Evolutionary conservation across 2,329 filamentous ascomycete genomes (phyloP).

Genomic region (Diplocarpon rosae): DNA sequence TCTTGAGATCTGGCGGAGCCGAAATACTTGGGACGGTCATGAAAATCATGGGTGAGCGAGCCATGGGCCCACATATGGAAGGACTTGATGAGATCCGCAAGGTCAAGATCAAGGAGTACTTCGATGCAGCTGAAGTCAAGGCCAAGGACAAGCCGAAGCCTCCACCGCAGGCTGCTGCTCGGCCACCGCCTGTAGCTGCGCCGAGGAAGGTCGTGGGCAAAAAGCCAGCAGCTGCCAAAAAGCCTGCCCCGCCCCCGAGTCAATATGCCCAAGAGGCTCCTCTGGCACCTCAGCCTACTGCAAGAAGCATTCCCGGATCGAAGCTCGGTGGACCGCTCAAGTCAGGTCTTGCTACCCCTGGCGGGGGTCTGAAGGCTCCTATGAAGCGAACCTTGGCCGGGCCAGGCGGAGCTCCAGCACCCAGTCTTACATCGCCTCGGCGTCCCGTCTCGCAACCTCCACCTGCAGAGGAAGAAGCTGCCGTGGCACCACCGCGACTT

Average conservation of each 20-base stretch:
- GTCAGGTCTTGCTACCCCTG: conserved; percentile 33
- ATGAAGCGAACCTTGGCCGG: conserved; percentile 42
- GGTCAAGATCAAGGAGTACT: conserved; percentile 89
- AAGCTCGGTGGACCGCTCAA: conserved; percentile 47
- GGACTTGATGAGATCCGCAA: conserved; percentile 93
- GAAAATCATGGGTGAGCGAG: conserved; percentile 96
- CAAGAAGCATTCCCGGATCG: conserved; percentile 36
- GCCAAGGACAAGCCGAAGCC: conserved; percentile 89
- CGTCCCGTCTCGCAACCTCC: conserved; percentile 34
- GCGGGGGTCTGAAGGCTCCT: conserved; percentile 44
- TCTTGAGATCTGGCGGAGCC: conserved; percentile 75
- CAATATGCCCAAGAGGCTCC: conserved; percentile 40
- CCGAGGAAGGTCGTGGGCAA: conserved; percentile 34
- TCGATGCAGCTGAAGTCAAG: conserved; percentile 70
- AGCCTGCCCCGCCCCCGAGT: conserved; percentile 34
- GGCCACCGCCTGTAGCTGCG: conserved; percentile 32
- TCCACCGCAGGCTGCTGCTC: conserved; percentile 48
- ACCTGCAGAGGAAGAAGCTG: conserved; percentile 34
- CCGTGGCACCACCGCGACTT: conserved; percentile 19
- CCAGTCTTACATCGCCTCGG: conserved; percentile 35
- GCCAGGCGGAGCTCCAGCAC: conserved; percentile 31
- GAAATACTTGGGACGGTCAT: conserved; percentile 89
- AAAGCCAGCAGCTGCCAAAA: conserved; percentile 35
- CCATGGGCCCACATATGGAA: conserved; percentile 87
- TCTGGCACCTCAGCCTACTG: conserved; percentile 46